phyloP scores from a whole-genome alignment of 306 rosid genomes.

The Cucumis cinereus region DNA sequence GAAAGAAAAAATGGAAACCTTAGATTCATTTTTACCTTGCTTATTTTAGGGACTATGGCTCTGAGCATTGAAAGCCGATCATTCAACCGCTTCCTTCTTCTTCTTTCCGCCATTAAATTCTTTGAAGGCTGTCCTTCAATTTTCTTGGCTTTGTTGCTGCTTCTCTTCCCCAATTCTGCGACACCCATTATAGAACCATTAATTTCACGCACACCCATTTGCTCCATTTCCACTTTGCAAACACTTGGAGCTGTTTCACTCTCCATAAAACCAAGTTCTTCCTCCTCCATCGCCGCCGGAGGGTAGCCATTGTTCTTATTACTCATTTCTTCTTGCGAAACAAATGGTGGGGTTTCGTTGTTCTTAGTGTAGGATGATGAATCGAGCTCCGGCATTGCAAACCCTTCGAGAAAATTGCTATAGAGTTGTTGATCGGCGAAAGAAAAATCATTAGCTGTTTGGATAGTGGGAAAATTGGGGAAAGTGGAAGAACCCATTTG shows the following conservation, averaged over 20 bases:
- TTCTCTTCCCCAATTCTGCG: neutral
- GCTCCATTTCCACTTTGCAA: conserved; percentile 62
- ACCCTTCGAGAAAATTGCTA: conserved; percentile 22
- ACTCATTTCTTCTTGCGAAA: conserved; percentile 27
- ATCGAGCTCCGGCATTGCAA: conserved; percentile 50
- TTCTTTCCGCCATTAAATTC: conserved; percentile 15
- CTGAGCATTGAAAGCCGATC: conserved; percentile 13
- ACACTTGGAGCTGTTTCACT: conserved; percentile 1
- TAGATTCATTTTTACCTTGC: conserved; percentile 4
- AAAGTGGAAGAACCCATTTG: conserved; percentile 24
- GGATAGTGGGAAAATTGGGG: conserved; percentile 43
- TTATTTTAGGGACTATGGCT: conserved; percentile 12
- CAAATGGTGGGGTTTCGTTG: conserved; percentile 30
- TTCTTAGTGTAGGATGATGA: conserved; percentile 29
- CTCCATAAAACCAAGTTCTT: conserved; percentile 47
- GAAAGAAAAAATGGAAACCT: too few relatives aligned
- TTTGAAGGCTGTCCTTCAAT: conserved; percentile 8
- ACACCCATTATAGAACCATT: conserved; percentile 1
- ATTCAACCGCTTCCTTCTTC: conserved; percentile 12
- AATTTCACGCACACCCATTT: neutral
- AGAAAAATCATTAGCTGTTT: conserved; percentile 28
- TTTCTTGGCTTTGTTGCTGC: conserved; percentile 1
- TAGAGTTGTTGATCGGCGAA: conserved; percentile 14
- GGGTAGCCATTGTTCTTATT: conserved; percentile 17
- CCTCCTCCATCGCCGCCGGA: conserved; percentile 42